Base-by-base conservation (phyloP, 2,329 filamentous ascomycete genomes). In the Bipolaris sorokiniana region DNA sequence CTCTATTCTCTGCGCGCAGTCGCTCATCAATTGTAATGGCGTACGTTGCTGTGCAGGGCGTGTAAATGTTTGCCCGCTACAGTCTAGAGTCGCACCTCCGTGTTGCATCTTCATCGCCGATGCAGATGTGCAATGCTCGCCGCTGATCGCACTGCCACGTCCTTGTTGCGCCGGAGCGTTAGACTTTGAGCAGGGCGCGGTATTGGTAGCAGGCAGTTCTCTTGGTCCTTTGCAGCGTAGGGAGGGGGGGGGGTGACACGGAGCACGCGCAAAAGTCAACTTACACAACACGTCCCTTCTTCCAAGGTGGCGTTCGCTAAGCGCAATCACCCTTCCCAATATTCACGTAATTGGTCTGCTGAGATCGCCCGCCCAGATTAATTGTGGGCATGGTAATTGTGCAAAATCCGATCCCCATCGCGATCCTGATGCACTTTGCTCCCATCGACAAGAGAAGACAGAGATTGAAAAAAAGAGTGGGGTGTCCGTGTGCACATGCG, bases 331-430 rank as follows among this genome's bases (percentile, higher is more conserved):
- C 38, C 52, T 50, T 38, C 37, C 38, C 23, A 37, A 37, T 33
- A 51, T 51, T 38, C 48, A 44, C 26, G 48, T 28, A 44, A 44
- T 41, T 34, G 42, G 42, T 31, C 34, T 20, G 28, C 40, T 53
- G 36, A 44, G 44, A 28, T 31, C 48, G 13, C 54, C 26, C 18
- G 10, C 41, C 26, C 52, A 50, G n/a, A 37, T 38, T 37, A 42
- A 42, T 51, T 52, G 54, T 52, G 54, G 48, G 48, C 23, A 56
- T 56, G 48, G 41, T 36, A 31, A 31, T 52, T 52, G 20, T 20
- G 40, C 18, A 31, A 50, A 54, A 37, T 36, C n/a, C 52, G 16
- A 50, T 54, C 16, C n/a, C 10, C 20, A 11, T 23, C 34, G 5
- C 36, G 34, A 31, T 40, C 36, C 18, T 22, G 20, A 40, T 2